Evolutionary conservation across 176 grass and related monocot species (phyloP).

Genomic region (barley (Hordeum vulgare)): MorexV3_pseudomolecules_assembly NC_058521.1:556148696-556149195

Average conservation of each 20-base stretch:
- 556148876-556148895: conserved; percentile 54
- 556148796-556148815: conserved; percentile 49
- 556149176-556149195: not conserved
- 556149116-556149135: conserved; percentile 97
- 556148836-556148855: conserved; percentile 69
- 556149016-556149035: conserved; percentile 84
- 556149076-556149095: conserved; percentile 87
- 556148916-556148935: conserved; percentile 45
- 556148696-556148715: conserved; percentile 63
- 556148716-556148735: conserved; percentile 72
- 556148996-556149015: conserved; percentile 54
- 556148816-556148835: conserved; percentile 51
- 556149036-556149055: conserved; percentile 64
- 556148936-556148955: conserved; percentile 59
- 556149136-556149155: conserved; percentile 59
- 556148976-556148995: conserved; percentile 46
- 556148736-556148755: conserved; percentile 53
- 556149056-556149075: conserved; percentile 75
- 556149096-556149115: conserved; percentile 78
- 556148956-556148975: conserved; percentile 35
- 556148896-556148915: conserved; percentile 43
- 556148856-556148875: conserved; percentile 41
- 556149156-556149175: not conserved
- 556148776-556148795: conserved; percentile 58
- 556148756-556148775: conserved; percentile 41